These are phyloP conservation scores for Pleurotus eryngii DNA, from an alignment of 768 basidiomycete species.

Conservation along the genomic window DNA sequence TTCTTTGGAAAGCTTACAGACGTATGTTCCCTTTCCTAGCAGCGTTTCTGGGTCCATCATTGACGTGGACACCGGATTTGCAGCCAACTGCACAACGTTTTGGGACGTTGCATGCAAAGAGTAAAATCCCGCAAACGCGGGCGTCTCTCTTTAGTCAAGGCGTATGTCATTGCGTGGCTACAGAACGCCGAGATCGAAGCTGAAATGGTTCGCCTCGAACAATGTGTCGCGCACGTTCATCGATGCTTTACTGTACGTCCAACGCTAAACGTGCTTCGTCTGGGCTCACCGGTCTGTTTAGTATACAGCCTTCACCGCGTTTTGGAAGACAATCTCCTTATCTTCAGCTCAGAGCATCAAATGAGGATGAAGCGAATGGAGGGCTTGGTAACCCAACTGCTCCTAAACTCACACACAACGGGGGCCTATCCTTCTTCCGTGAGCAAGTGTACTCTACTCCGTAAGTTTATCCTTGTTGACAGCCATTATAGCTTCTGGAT, in stretches of 20 bases:
- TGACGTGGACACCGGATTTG: background rate
- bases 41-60: no score
- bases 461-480: no score
- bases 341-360: constrained; percentile 1
- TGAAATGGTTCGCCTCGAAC: background rate
- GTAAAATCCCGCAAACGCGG: background rate
- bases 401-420: background rate
- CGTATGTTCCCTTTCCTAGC: background rate
- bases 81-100: background rate
- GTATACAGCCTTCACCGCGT: background rate
- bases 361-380: constrained; percentile 4
- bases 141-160: background rate
- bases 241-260: background rate
- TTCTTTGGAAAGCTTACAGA: background rate
- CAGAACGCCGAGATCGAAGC: background rate
- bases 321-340: constrained; percentile 2
- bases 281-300: background rate
- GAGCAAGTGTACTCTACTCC: background rate
- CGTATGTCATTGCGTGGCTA: background rate
- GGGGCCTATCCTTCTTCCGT: background rate
- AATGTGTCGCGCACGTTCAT: background rate
- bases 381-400: background rate
- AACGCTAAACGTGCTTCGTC: no score
- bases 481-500: background rate
- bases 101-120: background rate